Conservation (phyloP, 805 yeast species). For the Candida awuae region DNA sequence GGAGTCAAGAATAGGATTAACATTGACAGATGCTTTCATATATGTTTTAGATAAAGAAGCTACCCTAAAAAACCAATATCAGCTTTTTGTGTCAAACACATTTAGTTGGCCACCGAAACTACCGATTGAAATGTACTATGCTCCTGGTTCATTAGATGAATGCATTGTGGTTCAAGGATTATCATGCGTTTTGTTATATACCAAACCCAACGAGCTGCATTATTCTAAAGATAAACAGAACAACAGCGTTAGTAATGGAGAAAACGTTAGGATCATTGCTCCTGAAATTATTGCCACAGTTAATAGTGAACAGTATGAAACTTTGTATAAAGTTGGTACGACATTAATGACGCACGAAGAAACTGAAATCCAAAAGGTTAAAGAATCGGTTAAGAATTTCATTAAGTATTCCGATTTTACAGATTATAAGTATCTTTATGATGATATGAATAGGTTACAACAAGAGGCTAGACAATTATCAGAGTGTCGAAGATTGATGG, state of each 20-base stretch:
- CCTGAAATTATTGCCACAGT: conserved; percentile 47
- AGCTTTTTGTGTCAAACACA: conserved; percentile 26
- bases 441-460: conserved; percentile 18
- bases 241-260: conserved; percentile 9
- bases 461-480: conserved; percentile 16
- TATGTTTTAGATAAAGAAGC: conserved; percentile 40
- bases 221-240: conserved; percentile 26
- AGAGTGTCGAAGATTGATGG: conserved; percentile 19
- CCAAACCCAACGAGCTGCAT: conserved; percentile 46
- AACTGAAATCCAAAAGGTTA: conserved; percentile 34
- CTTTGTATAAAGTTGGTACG: conserved; percentile 42
- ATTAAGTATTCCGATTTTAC: conserved; percentile 24
- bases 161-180: conserved; percentile 44
- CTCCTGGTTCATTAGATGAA: conserved; percentile 34
- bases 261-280: conserved; percentile 21
- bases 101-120: conserved; percentile 58
- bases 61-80: conserved; percentile 27
- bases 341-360: conserved; percentile 34
- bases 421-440: conserved; percentile 18
- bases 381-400: conserved; percentile 28
- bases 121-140: conserved; percentile 55
- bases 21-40: conserved; percentile 47
- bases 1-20: conserved; percentile 50
- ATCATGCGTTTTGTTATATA: conserved; percentile 42
- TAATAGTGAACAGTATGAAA: conserved; percentile 48